Base-by-base conservation (phyloP, 2,329 filamentous ascomycete genomes). In the Beauveria sp. region DNA sequence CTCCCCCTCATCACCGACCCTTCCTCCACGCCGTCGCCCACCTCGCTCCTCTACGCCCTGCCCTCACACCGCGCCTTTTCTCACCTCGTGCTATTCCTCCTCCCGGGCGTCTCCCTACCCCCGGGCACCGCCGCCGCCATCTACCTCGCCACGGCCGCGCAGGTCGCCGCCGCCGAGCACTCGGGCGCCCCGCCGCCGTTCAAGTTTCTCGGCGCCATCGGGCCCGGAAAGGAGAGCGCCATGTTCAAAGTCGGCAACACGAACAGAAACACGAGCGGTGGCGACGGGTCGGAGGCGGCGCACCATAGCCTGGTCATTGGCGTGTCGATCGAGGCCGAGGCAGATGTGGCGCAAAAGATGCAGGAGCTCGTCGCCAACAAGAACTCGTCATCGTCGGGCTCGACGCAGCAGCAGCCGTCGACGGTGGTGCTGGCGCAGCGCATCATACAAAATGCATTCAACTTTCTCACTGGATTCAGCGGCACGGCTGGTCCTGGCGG, bases 381-480 rank as follows among this genome's bases (percentile, higher is more conserved):
- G 62, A 43, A 16, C 28, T 12, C 47, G 12, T 24, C 44, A 28
- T 28, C 16, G 37, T 67, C 53, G 16, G 28, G 59, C n/a, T 58
- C 62, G 60, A 40, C 71, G 64, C 63, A 68, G 63, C 69, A 71
- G 30, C 75, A 77, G 52, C 79, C 85, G 1, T 80, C 83, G n/a
- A 94, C 91, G 0, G 85, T 90, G 65, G 78, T 91, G 2, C 80
- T 99, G 26, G 94, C 94, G 34, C 92, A 97, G 75, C 81, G 91
- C 65, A 97, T 99, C 67, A 97, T 99, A 68, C 89, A 91, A 68
- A 96, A 97, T 73, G 94, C 93, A 16, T 99, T 97, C 75, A 97
- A 99, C 75, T 97, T 96, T 72, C 79, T 99, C 61, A 86, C 93
- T 3, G 89, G 91, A 68, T 97, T 96, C 78, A 90, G 88, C 63